These are phyloP conservation scores for Metschnikowia dekortorum DNA, from an alignment of 805 yeast species.

Conservation along the genomic window DNA sequence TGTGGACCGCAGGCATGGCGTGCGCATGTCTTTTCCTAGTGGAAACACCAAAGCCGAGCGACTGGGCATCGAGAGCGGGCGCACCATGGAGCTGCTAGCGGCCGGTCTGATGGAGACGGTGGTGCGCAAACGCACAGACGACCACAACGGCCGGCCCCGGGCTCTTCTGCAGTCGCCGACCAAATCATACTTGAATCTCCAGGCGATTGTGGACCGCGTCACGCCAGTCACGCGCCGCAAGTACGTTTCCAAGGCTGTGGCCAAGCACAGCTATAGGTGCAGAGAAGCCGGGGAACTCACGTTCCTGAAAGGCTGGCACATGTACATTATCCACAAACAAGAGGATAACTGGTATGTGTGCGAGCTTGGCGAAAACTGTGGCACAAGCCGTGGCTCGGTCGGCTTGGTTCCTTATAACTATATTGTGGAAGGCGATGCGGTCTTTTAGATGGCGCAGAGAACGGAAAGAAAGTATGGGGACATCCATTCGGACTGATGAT, in stretches of 20 bases:
- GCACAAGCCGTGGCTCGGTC: slow-evolving; percentile 28
- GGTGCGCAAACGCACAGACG: neutral
- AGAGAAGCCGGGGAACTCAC: slow-evolving; percentile 39
- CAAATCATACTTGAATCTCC: slow-evolving; percentile 31
- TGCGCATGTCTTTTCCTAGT: neutral
- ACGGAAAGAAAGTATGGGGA: too few species aligned
- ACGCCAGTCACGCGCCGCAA: slow-evolving; percentile 32
- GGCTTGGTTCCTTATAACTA: slow-evolving; percentile 45
- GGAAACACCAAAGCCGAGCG: neutral
- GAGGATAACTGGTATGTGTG: slow-evolving; percentile 44
- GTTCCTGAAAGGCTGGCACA: slow-evolving; percentile 39
- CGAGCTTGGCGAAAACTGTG: slow-evolving; percentile 35
- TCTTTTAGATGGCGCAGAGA: slow-evolving; percentile 5
- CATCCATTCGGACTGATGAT: neutral
- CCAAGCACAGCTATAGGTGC: slow-evolving; percentile 37
- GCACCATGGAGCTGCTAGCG: neutral
- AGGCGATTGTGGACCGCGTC: slow-evolving; percentile 22
- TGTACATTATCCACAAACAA: slow-evolving; percentile 40
- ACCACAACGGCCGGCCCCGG: slow-evolving; percentile 12
- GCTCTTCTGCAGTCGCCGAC: slow-evolving; percentile 31
- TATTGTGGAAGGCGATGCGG: slow-evolving; percentile 28
- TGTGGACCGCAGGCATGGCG: neutral
- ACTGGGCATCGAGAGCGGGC: neutral
- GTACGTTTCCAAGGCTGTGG: slow-evolving; percentile 33
- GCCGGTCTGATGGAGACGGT: slow-evolving; percentile 10